Conservation (phyloP, 2,329 filamentous ascomycete genomes). For the Parastagonospora avenae region DNA sequence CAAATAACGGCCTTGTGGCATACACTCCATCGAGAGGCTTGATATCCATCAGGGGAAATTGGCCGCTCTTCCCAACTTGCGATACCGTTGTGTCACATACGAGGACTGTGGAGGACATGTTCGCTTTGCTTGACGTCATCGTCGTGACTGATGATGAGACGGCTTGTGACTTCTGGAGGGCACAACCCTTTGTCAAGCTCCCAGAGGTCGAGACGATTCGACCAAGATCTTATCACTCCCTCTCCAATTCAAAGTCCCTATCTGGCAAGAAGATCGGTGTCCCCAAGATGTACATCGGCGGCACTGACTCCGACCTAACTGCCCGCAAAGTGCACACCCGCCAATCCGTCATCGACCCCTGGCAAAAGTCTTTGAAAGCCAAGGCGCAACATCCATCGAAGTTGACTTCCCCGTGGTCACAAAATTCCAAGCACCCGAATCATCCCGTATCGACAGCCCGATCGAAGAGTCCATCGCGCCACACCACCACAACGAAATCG, state of each 20-base stretch:
- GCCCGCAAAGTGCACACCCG: slow-evolving; percentile 39
- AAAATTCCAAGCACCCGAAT: slow-evolving; percentile 45
- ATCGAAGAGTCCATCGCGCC: not conserved
- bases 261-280: slow-evolving; percentile 53
- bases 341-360: slow-evolving; percentile 41
- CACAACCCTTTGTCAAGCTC: slow-evolving; percentile 53
- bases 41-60: slow-evolving; percentile 57
- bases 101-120: slow-evolving; percentile 54
- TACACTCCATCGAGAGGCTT: slow-evolving; percentile 60
- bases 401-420: slow-evolving; percentile 51
- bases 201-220: slow-evolving; percentile 38
- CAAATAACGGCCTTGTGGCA: slow-evolving; percentile 59
- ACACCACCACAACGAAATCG: slow-evolving; percentile 35
- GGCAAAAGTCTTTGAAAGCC: slow-evolving; percentile 37
- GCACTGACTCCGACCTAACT: slow-evolving; percentile 16
- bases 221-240: slow-evolving; percentile 27
- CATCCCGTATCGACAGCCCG: not conserved
- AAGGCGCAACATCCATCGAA: slow-evolving; percentile 49
- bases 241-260: slow-evolving; percentile 39
- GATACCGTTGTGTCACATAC: slow-evolving; percentile 61
- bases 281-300: slow-evolving; percentile 56
- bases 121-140: slow-evolving; percentile 55
- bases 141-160: slow-evolving; percentile 46
- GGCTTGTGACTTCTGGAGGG: slow-evolving; percentile 58
- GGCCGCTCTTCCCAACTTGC: slow-evolving; percentile 60